Evolutionary conservation across 1,284 basidiomycete species (phyloP).

Genomic region (Leccinum pallidistipes): DNA sequence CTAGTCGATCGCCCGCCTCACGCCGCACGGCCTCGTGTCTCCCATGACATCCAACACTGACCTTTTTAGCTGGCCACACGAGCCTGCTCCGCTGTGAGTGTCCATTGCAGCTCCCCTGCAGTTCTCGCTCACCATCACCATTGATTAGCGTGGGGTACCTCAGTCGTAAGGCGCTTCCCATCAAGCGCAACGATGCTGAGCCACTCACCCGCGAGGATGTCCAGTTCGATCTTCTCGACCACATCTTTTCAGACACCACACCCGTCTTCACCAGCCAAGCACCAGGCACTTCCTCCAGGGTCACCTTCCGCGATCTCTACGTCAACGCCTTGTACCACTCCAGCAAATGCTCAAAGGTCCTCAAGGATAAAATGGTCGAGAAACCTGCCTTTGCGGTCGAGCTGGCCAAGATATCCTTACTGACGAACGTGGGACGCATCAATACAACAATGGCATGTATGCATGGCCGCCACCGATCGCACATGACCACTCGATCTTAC

Average conservation of each 20-base stretch:
- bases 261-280: conserved; percentile 70
- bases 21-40: conserved; percentile 40
- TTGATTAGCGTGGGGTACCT: conserved; percentile 59
- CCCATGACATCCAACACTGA: conserved; percentile 47
- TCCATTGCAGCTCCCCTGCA: conserved; percentile 7
- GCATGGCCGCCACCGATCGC: conserved; percentile 19
- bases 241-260: conserved; percentile 72
- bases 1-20: conserved; percentile 17
- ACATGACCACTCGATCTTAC: conserved; percentile 20
- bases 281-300: conserved; percentile 46
- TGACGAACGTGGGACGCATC: conserved; percentile 91
- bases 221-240: conserved; percentile 80
- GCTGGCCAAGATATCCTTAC: conserved; percentile 80
- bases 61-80: conserved; percentile 42
- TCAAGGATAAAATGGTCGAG: conserved; percentile 83
- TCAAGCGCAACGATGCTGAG: conserved; percentile 77
- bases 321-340: conserved; percentile 78
- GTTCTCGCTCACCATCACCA: conserved; percentile 18
- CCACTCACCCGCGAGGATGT: conserved; percentile 79
- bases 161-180: conserved; percentile 70
- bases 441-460: conserved; percentile 93
- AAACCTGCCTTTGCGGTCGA: conserved; percentile 79
- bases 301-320: conserved; percentile 85
- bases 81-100: conserved; percentile 44
- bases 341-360: conserved; percentile 81